Evolutionary conservation across 129 eudicot species (phyloP).

Genomic region (Ambrosia artemisiifolia): DNA sequence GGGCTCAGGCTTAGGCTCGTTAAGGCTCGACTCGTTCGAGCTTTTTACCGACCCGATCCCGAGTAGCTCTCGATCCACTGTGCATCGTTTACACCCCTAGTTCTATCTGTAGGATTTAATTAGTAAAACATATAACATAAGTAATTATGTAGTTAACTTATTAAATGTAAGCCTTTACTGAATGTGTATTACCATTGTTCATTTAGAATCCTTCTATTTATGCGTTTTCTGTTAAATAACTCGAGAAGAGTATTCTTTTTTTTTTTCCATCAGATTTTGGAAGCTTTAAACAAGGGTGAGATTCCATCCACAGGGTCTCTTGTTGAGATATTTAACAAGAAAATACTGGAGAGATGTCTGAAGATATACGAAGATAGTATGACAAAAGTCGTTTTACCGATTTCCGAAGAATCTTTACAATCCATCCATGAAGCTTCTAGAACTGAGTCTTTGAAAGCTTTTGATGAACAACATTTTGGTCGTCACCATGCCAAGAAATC

Average conservation of each 20-base stretch:
- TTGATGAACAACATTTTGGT: constrained; percentile 95
- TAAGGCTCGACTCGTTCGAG: too few species aligned
- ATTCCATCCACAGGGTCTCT: constrained; percentile 97
- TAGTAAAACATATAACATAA: too few species aligned
- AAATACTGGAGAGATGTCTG: constrained; percentile 68
- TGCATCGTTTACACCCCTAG: too few species aligned
- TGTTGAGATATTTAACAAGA: constrained; percentile 95
- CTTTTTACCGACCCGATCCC: too few species aligned
- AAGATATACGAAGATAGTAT: constrained; percentile 64
- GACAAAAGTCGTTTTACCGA: constrained; percentile 57
- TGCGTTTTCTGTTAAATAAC: not conserved
- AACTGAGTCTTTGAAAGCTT: constrained; percentile 51
- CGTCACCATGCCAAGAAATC: constrained; percentile 91
- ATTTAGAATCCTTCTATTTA: not conserved
- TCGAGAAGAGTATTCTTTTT: not conserved
- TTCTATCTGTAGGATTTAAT: too few species aligned
- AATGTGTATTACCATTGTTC: too few species aligned
- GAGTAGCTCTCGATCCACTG: too few species aligned
- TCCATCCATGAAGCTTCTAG: constrained; percentile 57
- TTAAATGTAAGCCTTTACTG: too few species aligned
- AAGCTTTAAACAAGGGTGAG: constrained; percentile 94
- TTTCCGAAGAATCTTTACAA: constrained; percentile 47
- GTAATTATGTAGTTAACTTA: not conserved
- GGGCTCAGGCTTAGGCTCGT: too few species aligned
- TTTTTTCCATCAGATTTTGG: constrained; percentile 61